These are phyloP conservation scores for Amaranthus tricolor DNA, from an alignment of 179 eudicot genomes.

Conservation along the genomic window DNA sequence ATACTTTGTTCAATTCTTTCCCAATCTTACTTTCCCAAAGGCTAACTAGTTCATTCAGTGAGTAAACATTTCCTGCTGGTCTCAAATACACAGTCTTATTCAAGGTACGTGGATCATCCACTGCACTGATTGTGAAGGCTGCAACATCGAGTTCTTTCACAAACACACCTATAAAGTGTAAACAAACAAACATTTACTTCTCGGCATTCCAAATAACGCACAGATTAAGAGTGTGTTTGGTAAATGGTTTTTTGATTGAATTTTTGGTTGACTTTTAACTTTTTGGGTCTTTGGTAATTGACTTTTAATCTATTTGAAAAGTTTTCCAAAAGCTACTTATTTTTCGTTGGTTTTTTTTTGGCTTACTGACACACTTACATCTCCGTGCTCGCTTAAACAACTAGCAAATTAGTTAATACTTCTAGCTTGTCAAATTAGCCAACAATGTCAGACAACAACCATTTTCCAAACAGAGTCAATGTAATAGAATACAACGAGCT, in stretches of 20 bases:
- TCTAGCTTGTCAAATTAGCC: neutral
- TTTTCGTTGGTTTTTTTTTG: too few species aligned
- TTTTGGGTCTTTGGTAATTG: too few species aligned
- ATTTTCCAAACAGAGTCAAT: too few species aligned
- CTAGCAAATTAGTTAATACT: too few species aligned
- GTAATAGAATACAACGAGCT: neutral
- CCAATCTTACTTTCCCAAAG: conserved; percentile 78
- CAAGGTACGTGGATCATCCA: conserved; percentile 84
- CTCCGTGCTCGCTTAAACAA: too few species aligned
- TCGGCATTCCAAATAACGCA: neutral
- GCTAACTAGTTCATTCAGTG: conserved; percentile 67
- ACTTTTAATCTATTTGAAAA: too few species aligned
- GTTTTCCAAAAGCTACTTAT: too few species aligned
- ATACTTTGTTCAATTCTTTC: conserved; percentile 49
- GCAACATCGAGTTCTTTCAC: conserved; percentile 79
- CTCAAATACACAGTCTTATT: conserved; percentile 71
- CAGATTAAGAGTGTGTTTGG: neutral
- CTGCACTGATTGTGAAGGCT: conserved; percentile 66
- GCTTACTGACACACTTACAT: too few species aligned
- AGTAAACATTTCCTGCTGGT: conserved; percentile 68
- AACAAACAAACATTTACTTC: neutral
- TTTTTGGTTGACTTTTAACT: too few species aligned
- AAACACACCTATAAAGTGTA: conserved; percentile 57
- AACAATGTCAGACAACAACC: neutral
- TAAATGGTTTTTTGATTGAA: too few species aligned